Base-by-base conservation (phyloP, 148 eudicot species). In the Rhododendron ferrugineum region DNA sequence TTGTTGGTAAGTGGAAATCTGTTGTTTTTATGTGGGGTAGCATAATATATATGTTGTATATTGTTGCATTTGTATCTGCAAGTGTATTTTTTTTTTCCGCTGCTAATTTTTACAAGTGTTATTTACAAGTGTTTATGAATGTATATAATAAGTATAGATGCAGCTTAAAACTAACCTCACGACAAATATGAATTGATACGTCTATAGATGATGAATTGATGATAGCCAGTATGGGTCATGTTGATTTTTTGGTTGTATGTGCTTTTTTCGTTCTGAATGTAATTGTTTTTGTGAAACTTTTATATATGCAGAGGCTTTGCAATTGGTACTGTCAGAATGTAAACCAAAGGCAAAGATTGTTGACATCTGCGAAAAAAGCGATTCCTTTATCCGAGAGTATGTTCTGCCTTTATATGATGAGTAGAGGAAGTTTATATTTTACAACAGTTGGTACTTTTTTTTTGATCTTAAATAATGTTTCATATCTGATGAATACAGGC, bases 301-400 rank as follows among this genome's bases (percentile, higher is more conserved):
- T 30, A 52, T 54, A 44, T 75, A 54, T 88, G 88, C 94, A 97
- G 98, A 91, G 93, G 96, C 98, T 20, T 86, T 97, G 93, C 95
- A 97, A 82, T 77, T 94, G 58, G 98, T 97, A 64, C 84, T 97
- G 47, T 82, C 96, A 37, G 94, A 92, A 88, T 97, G 98, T 88
- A 97, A 94, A 75, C 98, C 98, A 0, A 92, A 95, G 86, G 93
- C 93, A 3, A 97, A 94, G 88, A 93, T 97, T 90, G 96, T 95
- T 75, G 98, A 93, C 79, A 62, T 97, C 10, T 95, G 99, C 83
- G 98, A 94, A 86, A 95, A 92, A 82, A 96, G 96, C 1, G 98
- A 97, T 88, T 46, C 91, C 1, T 95, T 87, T 64, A 92, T 95
- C 84, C 70, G 82, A 75, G 95, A 94, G 98, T 97, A 91, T 26